Conservation (phyloP, 148 eudicot genomes). For the Cornus florida region DNA sequence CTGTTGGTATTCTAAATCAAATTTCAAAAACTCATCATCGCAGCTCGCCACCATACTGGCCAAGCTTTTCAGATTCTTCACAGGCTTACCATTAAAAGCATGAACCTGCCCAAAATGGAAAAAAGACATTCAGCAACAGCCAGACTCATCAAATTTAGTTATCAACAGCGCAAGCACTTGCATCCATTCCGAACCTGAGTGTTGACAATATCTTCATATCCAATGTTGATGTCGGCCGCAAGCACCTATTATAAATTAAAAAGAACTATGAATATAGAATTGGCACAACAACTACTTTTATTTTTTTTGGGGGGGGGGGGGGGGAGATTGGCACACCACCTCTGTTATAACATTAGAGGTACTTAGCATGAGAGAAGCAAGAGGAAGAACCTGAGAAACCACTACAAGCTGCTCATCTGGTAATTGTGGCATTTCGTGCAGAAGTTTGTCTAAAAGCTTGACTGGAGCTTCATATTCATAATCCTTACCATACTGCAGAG, state of each 20-base stretch:
- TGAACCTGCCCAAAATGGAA: conserved; percentile 27
- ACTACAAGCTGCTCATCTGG: conserved; percentile 74
- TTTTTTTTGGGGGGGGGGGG: not conserved
- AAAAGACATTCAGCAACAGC: not conserved
- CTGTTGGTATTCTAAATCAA: conserved; percentile 41
- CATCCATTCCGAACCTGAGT: conserved; percentile 55
- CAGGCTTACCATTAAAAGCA: conserved; percentile 41
- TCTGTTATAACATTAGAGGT: not conserved
- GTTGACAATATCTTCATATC: conserved; percentile 91
- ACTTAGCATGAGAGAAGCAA: conserved; percentile 1
- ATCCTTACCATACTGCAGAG: conserved; percentile 68
- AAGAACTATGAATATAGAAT: not conserved
- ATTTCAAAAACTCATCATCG: conserved; percentile 38
- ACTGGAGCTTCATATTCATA: conserved; percentile 78
- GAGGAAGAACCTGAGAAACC: conserved; percentile 57
- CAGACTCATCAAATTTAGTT: not conserved
- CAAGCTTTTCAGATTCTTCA: conserved; percentile 41
- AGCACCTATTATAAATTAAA: conserved; percentile 57
- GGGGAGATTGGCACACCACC: not conserved
- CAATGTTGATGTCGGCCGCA: conserved; percentile 91
- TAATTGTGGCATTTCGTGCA: conserved; percentile 62
- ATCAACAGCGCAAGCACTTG: not conserved
- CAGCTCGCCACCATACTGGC: conserved; percentile 34
- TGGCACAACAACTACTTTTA: not conserved
- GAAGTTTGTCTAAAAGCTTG: conserved; percentile 66